Conservation (phyloP, 139 green algal species). For the Chlamydomonas sp. region DNA sequence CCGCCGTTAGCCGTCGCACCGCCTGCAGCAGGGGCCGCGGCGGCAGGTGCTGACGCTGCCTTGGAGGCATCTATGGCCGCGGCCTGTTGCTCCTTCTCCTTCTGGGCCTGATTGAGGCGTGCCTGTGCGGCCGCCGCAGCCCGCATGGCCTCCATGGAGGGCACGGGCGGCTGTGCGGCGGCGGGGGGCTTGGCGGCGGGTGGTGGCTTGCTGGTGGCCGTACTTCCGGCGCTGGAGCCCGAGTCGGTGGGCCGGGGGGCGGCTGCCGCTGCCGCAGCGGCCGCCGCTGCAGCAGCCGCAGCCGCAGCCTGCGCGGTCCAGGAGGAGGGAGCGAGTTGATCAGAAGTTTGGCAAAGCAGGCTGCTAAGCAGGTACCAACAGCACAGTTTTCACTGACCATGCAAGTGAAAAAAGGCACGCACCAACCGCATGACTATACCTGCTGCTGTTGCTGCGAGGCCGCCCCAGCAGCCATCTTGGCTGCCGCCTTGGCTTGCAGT, state of each 20-base stretch:
- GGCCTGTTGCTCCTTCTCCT: not conserved
- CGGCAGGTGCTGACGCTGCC: not conserved
- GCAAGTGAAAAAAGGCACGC: not conserved
- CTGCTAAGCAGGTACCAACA: no score
- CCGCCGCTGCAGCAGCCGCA: no score
- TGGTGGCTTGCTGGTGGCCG: constrained; percentile 28
- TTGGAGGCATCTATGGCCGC: no score
- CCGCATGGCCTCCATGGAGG: constrained; percentile 24
- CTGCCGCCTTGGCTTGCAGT: constrained; percentile 7
- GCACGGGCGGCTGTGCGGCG: constrained; percentile 29
- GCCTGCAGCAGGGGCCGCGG: not conserved
- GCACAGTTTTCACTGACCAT: no score
- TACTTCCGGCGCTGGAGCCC: constrained; percentile 14
- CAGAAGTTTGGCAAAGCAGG: no score
- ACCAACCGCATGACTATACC: not conserved
- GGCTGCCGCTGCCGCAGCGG: not conserved
- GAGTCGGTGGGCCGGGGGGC: constrained; percentile 29
- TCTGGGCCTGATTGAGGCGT: constrained; percentile 9
- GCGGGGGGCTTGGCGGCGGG: not conserved
- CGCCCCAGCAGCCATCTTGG: no score
- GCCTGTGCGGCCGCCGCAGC: constrained; percentile 26
- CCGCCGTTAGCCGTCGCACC: not conserved
- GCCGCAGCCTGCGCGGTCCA: no score
- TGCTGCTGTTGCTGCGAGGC: not conserved
- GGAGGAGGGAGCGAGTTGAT: no score